Percentiles rank a stretch among this genome's conserved stretches.
Conservation (phyloP, 371 early-diverging fungal genomes). For the Saksenaea oblongispora region DNA sequence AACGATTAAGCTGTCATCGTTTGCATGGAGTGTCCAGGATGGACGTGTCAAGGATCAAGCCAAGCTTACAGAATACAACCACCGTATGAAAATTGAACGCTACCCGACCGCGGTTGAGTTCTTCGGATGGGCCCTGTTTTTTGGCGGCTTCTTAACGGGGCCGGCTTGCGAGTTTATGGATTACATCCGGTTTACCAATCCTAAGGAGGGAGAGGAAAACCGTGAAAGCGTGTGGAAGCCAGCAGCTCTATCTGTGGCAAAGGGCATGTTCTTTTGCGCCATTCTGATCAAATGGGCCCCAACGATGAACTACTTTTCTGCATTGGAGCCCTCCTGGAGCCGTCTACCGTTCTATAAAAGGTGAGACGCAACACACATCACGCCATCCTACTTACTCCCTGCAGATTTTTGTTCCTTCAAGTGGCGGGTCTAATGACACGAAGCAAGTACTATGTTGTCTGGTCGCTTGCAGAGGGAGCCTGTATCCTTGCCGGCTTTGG, state of each 20-base stretch:
- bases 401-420: constrained; percentile 56
- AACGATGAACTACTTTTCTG: constrained; percentile 37
- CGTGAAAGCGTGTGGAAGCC: neutral
- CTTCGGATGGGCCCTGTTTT: constrained; percentile 84
- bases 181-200: constrained; percentile 54
- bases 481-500: constrained; percentile 80
- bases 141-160: constrained; percentile 78
- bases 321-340: constrained; percentile 29
- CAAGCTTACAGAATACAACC: constrained; percentile 60
- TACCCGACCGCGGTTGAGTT: constrained; percentile 75
- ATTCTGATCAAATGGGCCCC: constrained; percentile 37
- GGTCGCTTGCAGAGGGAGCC: constrained; percentile 83
- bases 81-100: constrained; percentile 45
- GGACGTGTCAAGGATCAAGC: constrained; percentile 24
- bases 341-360: constrained; percentile 29
- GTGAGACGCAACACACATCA: constrained; percentile 5
- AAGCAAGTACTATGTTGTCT: constrained; percentile 80
- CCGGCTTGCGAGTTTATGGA: constrained; percentile 77
- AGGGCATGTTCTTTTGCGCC: constrained; percentile 38
- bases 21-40: constrained; percentile 81
- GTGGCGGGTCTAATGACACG: constrained; percentile 65
- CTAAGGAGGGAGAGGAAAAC: constrained; percentile 27
- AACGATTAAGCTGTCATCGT: constrained; percentile 81
- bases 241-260: constrained; percentile 10
- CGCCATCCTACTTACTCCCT: neutral